These are phyloP conservation scores for Forsythia suspensa DNA, from an alignment of 257 asterid species.

Conservation along the genomic window DNA sequence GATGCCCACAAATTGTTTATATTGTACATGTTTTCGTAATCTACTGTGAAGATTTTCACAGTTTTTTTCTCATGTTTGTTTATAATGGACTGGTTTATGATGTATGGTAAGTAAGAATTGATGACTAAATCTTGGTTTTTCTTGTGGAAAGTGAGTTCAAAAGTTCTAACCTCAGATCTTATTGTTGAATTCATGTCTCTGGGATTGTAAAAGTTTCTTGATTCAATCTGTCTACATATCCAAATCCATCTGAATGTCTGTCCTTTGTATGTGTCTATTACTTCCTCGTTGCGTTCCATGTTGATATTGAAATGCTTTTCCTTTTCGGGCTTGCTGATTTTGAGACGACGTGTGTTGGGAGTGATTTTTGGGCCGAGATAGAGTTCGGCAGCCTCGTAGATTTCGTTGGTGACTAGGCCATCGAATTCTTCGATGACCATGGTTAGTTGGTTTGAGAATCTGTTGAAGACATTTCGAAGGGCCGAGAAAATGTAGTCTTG, in stretches of 20 bases:
- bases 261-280: constrained; percentile 38
- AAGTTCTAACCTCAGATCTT: constrained; percentile 49
- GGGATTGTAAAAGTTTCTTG: constrained; percentile 31
- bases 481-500: constrained; percentile 45
- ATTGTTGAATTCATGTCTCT: constrained; percentile 37
- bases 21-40: constrained; percentile 36
- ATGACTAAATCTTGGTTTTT: constrained; percentile 41
- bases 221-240: constrained; percentile 26
- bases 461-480: constrained; percentile 29
- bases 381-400: constrained; percentile 59
- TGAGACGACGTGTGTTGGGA: constrained; percentile 47
- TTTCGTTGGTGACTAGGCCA: constrained; percentile 46
- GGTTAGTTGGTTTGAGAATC: constrained; percentile 51
- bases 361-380: constrained; percentile 49
- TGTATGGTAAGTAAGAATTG: constrained; percentile 42
- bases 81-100: constrained; percentile 28
- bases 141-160: constrained; percentile 60
- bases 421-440: constrained; percentile 60
- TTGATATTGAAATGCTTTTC: constrained; percentile 40
- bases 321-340: constrained; percentile 53
- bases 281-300: constrained; percentile 47
- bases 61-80: constrained; percentile 45
- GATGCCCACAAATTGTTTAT: constrained; percentile 41
- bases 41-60: constrained; percentile 49
- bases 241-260: constrained; percentile 56